A percentile compares a stretch with the other conserved stretches of the same genome.
phyloP scores from a whole-genome alignment of 257 asterid species.

The Nicotiana sylvestris region DNA sequence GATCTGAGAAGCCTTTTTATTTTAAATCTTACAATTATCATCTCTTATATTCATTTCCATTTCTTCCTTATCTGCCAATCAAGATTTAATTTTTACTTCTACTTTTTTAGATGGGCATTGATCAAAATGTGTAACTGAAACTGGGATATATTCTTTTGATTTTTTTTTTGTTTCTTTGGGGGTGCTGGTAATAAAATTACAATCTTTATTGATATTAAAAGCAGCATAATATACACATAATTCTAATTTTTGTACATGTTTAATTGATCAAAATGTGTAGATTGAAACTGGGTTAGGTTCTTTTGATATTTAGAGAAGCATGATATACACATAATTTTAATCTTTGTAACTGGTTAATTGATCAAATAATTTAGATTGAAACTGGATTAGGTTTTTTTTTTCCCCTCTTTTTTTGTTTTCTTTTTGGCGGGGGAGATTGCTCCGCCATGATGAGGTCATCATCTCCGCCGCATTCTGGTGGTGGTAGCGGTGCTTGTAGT shows the following conservation, averaged over 20 bases:
- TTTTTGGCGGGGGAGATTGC: constrained; percentile 2
- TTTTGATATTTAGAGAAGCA: background rate
- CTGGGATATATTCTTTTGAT: background rate
- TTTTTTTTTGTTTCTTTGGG: background rate
- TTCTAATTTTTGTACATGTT: background rate
- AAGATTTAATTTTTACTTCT: background rate
- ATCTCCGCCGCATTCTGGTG: background rate
- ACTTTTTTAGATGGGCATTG: background rate
- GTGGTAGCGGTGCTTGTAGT: background rate
- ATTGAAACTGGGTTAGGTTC: constrained; percentile 6
- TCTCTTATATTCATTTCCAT: no score
- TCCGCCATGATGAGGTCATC: background rate
- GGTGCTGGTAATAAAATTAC: background rate
- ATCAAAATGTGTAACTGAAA: background rate
- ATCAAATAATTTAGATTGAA: background rate
- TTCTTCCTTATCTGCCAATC: no score
- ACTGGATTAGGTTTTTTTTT: background rate
- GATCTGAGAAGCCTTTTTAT: background rate
- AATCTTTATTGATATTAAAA: background rate
- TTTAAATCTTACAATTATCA: no score
- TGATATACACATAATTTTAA: background rate
- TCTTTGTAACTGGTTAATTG: background rate
- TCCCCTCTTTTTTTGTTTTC: background rate
- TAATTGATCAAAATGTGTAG: background rate
- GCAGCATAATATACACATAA: background rate